phyloP scores from a whole-genome alignment of 164 flowering plant species.

The Sextonia rubra region DNA sequence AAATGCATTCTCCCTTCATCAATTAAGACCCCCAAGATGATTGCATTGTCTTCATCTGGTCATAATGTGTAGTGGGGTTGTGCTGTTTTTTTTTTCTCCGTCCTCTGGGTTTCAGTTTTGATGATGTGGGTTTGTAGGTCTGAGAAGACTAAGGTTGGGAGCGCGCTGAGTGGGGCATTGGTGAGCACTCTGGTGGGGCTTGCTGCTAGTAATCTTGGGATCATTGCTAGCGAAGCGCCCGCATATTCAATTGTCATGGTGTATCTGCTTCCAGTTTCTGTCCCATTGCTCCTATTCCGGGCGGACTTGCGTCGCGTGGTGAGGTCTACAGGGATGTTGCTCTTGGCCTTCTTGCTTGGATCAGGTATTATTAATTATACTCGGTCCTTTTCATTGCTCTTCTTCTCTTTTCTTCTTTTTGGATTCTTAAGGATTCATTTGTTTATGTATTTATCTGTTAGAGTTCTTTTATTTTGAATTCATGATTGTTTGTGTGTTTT shows the following conservation, averaged over 20 bases:
- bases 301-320: conserved; percentile 76
- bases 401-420: no score
- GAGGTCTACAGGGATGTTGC: conserved; percentile 69
- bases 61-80: not conserved
- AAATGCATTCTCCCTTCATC: conserved; percentile 1
- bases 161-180: conserved; percentile 64
- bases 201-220: conserved; percentile 79
- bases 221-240: conserved; percentile 55
- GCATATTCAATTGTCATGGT: conserved; percentile 59
- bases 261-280: conserved; percentile 67
- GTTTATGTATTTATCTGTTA: not conserved
- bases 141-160: conserved; percentile 77
- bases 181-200: conserved; percentile 77
- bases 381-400: no score
- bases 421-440: not conserved
- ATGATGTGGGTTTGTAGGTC: conserved; percentile 43
- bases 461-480: not conserved
- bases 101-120: not conserved
- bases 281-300: conserved; percentile 67
- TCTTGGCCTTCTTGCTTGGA: conserved; percentile 74
- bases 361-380: conserved; percentile 64
- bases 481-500: not conserved
- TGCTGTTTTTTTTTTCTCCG: not conserved
- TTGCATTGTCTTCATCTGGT: not conserved
- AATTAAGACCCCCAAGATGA: not conserved